Conservation (phyloP, 225 moss, liverwort and hornwort species). For the Rhytidiadelphus loreus region DNA sequence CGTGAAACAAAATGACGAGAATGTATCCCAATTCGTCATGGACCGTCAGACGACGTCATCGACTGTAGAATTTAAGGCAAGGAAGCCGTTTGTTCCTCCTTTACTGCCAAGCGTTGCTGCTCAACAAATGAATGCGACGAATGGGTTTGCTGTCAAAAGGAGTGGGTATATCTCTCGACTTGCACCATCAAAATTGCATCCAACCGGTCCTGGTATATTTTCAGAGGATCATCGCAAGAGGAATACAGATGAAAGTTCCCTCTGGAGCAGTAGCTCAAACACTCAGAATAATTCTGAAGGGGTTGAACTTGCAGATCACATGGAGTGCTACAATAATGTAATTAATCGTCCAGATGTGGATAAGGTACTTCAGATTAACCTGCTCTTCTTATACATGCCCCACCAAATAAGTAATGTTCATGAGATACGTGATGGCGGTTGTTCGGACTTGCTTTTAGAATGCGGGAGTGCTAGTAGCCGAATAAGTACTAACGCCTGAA, state of each 20-base stretch:
- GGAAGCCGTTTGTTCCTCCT: conserved; percentile 44
- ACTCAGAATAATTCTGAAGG: conserved; percentile 14
- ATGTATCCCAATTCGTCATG: not conserved
- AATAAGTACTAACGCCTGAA: not conserved
- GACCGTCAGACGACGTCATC: not conserved
- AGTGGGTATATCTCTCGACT: conserved; percentile 50
- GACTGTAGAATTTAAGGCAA: conserved; percentile 9
- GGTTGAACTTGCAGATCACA: conserved; percentile 30
- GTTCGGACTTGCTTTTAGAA: not conserved
- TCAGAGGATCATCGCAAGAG: conserved; percentile 8
- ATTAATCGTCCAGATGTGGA: not conserved
- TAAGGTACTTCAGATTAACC: conserved; percentile 12
- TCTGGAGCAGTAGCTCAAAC: conserved; percentile 3
- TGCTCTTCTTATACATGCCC: not conserved
- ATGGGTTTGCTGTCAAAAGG: not conserved
- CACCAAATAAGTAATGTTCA: not conserved
- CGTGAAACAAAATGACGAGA: conserved; percentile 3
- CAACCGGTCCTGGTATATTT: conserved; percentile 4
- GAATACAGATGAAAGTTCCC: conserved; percentile 5
- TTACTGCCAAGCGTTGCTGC: conserved; percentile 1
- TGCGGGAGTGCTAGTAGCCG: not conserved
- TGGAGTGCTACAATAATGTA: not conserved
- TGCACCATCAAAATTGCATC: conserved; percentile 20
- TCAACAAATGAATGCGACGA: not conserved
- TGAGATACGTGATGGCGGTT: not conserved